phyloP scores from a whole-genome alignment of 83 land plant species.

The Diphasiastrum complanatum region DNA sequence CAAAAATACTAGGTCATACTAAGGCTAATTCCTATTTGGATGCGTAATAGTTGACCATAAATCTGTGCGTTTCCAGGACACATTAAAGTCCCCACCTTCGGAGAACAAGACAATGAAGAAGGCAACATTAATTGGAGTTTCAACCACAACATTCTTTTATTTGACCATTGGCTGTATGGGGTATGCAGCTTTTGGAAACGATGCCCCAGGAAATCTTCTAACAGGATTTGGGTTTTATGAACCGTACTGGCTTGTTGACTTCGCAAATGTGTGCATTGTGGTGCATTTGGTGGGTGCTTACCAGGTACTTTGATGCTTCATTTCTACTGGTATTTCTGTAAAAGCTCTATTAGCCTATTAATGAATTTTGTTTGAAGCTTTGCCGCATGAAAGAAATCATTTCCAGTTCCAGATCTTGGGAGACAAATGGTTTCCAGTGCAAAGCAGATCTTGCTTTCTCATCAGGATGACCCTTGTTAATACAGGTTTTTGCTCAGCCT shows the following conservation, averaged over 20 bases:
- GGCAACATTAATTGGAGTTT: constrained; percentile 4
- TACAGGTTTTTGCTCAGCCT: constrained; percentile 23
- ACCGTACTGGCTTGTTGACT: constrained; percentile 22
- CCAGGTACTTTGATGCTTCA: constrained; percentile 5
- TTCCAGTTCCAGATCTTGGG: too few relatives aligned
- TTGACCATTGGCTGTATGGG: constrained; percentile 11
- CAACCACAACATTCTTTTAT: constrained; percentile 9
- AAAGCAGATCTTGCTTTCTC: too few relatives aligned
- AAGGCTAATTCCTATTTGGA: not conserved
- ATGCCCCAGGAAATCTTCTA: constrained; percentile 13
- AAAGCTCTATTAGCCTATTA: too few relatives aligned
- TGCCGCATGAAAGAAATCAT: too few relatives aligned
- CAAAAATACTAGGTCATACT: too few relatives aligned
- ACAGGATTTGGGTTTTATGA: constrained; percentile 19
- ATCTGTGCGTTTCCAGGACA: constrained; percentile 7
- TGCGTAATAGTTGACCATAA: not conserved
- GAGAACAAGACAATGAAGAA: constrained; percentile 17
- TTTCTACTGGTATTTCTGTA: not conserved
- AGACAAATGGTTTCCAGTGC: too few relatives aligned
- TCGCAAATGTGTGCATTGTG: constrained; percentile 14
- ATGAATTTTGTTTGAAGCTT: too few relatives aligned
- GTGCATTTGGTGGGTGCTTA: constrained; percentile 18
- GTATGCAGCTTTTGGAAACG: constrained; percentile 15
- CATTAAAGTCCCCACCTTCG: constrained; percentile 12
- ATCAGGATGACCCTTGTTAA: too few relatives aligned